Evolutionary conservation across 1,284 basidiomycete species (phyloP), one percentile per base, ranked within the genome.

Genomic region (Cutaneotrichosporon arboriforme): DNA sequence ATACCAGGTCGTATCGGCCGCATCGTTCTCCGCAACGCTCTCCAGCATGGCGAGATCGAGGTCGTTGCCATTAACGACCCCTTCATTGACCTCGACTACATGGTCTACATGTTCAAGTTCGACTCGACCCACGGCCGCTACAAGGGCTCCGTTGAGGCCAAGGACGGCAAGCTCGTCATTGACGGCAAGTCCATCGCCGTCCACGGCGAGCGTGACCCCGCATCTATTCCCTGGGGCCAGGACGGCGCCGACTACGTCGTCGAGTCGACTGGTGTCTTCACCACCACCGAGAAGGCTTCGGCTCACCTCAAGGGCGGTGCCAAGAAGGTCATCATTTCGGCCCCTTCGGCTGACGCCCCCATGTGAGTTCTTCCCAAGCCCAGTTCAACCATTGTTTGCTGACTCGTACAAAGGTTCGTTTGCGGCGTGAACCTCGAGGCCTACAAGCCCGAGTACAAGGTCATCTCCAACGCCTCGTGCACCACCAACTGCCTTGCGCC

Each of bases 61-160:
- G 83, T 96, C 69, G 84, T 90, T 36, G 89, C 90, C 54, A 78
- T 94, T 67, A 93, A 93, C 81, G 89, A 93, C 79, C 91, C 91
- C 58, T 97, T 96, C 86, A 94, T 96, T 69, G 86, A 90, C 76
- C 86, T 94, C 65, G 84, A 87, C 10, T 96, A 96, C 84, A 93
- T 94, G 90, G 91, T 90, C 75, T 97, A 98, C 86, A 96, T 98
- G 93, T 96, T 97, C 89, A 97, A 97, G 83, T 97, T 87, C 77
- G 94, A 97, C 78, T 91, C 71, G 69, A 92, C 93, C 69, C 94
- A 98, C 81, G 90, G 94, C 62, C 85, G 87, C 77, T 98, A 88
- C 85, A 86, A 90, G 76, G 94, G 93, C 61, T 76, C 81, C 53
- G 84, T 98, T 66, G 81, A 84, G 76, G 77, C 80, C 76, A 87